A percentile compares a stretch with the other conserved stretches of the same genome.
Conservation (phyloP, 140 eudicot genomes). For the Stevia rebaudiana region DNA sequence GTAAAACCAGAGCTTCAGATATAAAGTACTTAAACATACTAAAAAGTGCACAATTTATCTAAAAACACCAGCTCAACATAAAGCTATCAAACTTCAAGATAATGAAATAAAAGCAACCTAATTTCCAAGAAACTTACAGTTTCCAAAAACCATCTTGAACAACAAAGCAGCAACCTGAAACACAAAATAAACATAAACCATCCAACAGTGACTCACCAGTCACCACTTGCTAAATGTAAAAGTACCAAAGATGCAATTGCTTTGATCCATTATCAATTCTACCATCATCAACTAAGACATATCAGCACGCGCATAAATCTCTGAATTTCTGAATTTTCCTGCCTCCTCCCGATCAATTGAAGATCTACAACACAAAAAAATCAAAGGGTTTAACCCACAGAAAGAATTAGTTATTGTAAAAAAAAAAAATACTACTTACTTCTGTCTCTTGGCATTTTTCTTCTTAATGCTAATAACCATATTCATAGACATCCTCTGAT, state of each 20-base stretch:
- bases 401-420: not conserved
- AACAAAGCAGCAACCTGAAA: slow-evolving; percentile 74
- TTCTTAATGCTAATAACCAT: slow-evolving; percentile 78
- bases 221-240: slow-evolving; percentile 48
- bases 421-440: slow-evolving; percentile 38
- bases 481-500: slow-evolving; percentile 84
- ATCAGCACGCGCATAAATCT: slow-evolving; percentile 45
- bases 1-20: slow-evolving; percentile 22
- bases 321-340: slow-evolving; percentile 45
- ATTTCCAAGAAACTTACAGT: slow-evolving; percentile 49
- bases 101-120: slow-evolving; percentile 42
- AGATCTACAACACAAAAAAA: slow-evolving; percentile 31
- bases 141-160: slow-evolving; percentile 42
- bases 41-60: slow-evolving; percentile 14
- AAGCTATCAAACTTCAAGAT: slow-evolving; percentile 28
- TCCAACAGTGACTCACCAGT: slow-evolving; percentile 52
- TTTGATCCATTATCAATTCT: slow-evolving; percentile 12
- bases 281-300: slow-evolving; percentile 39
- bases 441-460: slow-evolving; percentile 61
- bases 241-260: slow-evolving; percentile 23
- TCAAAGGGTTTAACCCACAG: not conserved
- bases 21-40: slow-evolving; percentile 24
- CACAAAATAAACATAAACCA: slow-evolving; percentile 44
- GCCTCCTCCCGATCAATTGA: slow-evolving; percentile 56
- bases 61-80: slow-evolving; percentile 22